Evolutionary conservation across 225 moss, liverwort and hornwort genomes (phyloP).

Genomic region (Asterella californica): DNA sequence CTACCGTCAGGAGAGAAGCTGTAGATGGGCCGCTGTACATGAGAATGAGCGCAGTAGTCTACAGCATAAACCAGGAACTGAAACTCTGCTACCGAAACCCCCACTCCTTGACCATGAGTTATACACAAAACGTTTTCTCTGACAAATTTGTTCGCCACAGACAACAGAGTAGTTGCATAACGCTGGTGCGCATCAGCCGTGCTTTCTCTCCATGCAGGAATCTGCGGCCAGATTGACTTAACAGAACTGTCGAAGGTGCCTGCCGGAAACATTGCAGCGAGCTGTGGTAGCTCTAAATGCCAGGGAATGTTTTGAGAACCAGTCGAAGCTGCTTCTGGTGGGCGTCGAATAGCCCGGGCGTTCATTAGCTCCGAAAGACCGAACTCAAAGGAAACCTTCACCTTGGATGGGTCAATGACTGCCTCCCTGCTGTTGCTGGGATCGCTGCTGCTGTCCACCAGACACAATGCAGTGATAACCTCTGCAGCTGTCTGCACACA

Average conservation of each 20-base stretch:
- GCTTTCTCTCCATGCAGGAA: conserved; percentile 28
- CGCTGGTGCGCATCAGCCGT: conserved; percentile 23
- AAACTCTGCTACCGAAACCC: conserved; percentile 28
- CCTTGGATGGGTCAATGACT: conserved; percentile 30
- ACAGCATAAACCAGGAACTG: conserved; percentile 30
- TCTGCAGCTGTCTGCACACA: conserved; percentile 70
- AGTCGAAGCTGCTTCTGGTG: conserved; percentile 34
- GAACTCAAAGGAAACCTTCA: conserved; percentile 66
- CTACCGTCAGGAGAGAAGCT: conserved; percentile 25
- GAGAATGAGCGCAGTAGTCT: conserved; percentile 30
- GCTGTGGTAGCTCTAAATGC: conserved; percentile 47
- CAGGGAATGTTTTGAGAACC: conserved; percentile 27
- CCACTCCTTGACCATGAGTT: conserved; percentile 38
- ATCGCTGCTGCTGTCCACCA: conserved; percentile 36
- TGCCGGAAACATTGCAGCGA: conserved; percentile 45
- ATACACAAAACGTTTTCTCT: conserved; percentile 52
- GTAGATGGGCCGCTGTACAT: conserved; percentile 31
- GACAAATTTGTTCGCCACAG: conserved; percentile 39
- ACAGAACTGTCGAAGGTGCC: conserved; percentile 52
- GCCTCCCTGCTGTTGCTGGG: conserved; percentile 16
- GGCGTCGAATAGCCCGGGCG: conserved; percentile 45
- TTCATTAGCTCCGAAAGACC: conserved; percentile 69
- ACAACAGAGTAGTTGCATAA: conserved; percentile 32
- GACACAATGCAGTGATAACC: conserved; percentile 57
- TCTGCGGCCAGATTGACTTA: conserved; percentile 35